Base-by-base conservation (phyloP, 2,329 filamentous ascomycete genomes). In the Fusarium sambucinum region DNA sequence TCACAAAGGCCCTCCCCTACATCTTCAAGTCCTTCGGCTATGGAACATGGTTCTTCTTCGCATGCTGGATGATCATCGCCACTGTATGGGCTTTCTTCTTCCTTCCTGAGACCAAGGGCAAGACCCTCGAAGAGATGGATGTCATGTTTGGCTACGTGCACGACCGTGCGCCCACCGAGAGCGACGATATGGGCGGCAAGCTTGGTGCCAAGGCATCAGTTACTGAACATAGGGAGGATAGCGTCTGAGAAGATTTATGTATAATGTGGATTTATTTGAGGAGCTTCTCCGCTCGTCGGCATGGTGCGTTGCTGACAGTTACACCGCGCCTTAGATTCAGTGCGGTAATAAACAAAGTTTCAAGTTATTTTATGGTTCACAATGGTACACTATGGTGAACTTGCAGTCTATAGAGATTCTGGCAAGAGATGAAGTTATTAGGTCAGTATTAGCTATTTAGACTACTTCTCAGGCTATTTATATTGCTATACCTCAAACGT, bases 1-100 rank as follows among this genome's bases (percentile, higher is more conserved):
- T 83, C 55, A 81, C 80, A 12, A 82, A 82, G 58, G 76, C 81
- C 0, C 72, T 82, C 3, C 81, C 81, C 0, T 83, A 83, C 60
- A 84, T 84, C 44, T 80, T 83, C 63, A 77, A 73, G 41, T 77
- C 77, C 1, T 75, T 83, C 12, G 77, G 78, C 23, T 87, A 82
- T 69, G 86, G 85, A 7, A 84, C 84, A 3, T 87, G 84, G 79
- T 86, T 86, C 75, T 86, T 87, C 77, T 88, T 88, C 65, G 85
- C 84, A 1, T 79, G 79, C 4, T 80, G 83, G 71, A 85, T 86
- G 78, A 74, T 87, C 9, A 71, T 80, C 13, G 82, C 83, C 8
- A 77, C 80, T 12, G 58, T 83, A 27, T 87, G 83, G 76, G 80
- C 83, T 5, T 86, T 79, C 65, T 83, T 86, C 74, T 81, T 86